These are phyloP conservation scores for Aphanomyces cochlioides DNA, from an alignment of 352 stramenopile species.

Conservation along the genomic window DNA sequence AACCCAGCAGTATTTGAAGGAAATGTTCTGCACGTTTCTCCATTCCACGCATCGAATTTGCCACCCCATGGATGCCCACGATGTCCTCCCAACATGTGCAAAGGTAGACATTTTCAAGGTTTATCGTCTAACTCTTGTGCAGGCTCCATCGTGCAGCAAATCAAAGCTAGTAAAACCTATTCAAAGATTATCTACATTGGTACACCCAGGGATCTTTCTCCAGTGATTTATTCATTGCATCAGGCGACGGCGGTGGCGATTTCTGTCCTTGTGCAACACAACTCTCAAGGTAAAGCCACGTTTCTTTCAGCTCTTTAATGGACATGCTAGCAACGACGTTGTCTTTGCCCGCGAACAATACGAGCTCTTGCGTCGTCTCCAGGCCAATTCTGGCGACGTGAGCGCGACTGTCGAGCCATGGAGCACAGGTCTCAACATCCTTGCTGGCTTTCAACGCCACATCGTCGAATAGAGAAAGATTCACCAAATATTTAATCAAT, in stretches of 20 bases:
- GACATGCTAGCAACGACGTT: constrained; percentile 40
- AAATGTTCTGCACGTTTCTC: constrained; percentile 47
- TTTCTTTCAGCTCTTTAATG: background rate
- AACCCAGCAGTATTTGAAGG: constrained; percentile 39
- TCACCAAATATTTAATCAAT: too few species aligned
- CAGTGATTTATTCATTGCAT: background rate
- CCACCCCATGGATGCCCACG: constrained; percentile 50
- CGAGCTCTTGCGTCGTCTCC: constrained; percentile 36
- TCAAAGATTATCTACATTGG: constrained; percentile 61
- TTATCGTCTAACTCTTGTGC: background rate
- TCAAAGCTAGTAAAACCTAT: constrained; percentile 40
- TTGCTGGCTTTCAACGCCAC: constrained; percentile 42
- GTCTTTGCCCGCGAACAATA: constrained; percentile 56
- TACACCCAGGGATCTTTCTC: background rate
- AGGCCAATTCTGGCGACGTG: constrained; percentile 33
- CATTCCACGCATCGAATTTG: constrained; percentile 45
- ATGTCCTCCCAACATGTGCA: constrained; percentile 81
- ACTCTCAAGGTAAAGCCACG: constrained; percentile 42
- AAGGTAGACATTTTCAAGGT: constrained; percentile 36
- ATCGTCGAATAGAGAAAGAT: background rate
- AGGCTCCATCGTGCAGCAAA: constrained; percentile 50
- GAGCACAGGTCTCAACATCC: constrained; percentile 58
- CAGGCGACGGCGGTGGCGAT: constrained; percentile 58
- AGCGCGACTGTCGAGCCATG: constrained; percentile 51
- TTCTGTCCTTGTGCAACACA: constrained; percentile 53